Conservation (phyloP, 2,329 filamentous ascomycete genomes). For the Xylariomycetidae sp. region DNA sequence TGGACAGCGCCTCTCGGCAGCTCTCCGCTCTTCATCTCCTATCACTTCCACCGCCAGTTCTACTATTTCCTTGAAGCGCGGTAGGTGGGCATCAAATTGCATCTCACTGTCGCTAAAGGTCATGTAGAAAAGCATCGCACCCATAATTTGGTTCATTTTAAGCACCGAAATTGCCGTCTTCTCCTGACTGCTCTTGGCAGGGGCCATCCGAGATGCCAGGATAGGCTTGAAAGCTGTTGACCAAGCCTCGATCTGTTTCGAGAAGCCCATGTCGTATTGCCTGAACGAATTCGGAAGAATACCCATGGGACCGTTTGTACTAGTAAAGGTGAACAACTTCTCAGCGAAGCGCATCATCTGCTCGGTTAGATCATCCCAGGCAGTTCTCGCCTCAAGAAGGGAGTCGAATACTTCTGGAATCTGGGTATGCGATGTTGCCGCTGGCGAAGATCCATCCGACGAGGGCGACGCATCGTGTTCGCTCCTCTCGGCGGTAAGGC, state of each 20-base stretch:
- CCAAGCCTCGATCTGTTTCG: conserved; percentile 50
- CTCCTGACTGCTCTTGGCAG: conserved; percentile 48
- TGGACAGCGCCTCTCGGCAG: conserved; percentile 41
- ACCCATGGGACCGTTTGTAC: conserved; percentile 47
- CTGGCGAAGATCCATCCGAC: conserved; percentile 39
- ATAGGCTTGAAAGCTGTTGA: conserved; percentile 51
- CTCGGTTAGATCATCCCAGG: conserved; percentile 54
- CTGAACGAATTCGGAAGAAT: conserved; percentile 45
- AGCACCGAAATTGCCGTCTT: conserved; percentile 57
- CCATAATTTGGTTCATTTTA: conserved; percentile 60
- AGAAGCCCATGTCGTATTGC: conserved; percentile 44
- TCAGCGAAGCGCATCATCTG: conserved; percentile 57
- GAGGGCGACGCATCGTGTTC: conserved; percentile 36
- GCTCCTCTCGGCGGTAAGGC: conserved; percentile 35
- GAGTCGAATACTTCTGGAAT: conserved; percentile 44
- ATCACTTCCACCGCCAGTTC: conserved; percentile 56
- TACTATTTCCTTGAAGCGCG: conserved; percentile 51
- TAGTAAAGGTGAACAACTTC: conserved; percentile 42
- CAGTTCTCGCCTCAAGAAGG: conserved; percentile 49
- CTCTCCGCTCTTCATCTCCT: conserved; percentile 50
- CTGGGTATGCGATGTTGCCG: conserved; percentile 31
- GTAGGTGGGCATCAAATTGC: conserved; percentile 51
- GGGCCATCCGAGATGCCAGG: conserved; percentile 42
- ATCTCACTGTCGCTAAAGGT: conserved; percentile 55
- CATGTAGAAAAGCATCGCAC: conserved; percentile 53